Conservation (phyloP, 2,329 filamentous ascomycete genomes). For the Aureobasidium sp. region DNA sequence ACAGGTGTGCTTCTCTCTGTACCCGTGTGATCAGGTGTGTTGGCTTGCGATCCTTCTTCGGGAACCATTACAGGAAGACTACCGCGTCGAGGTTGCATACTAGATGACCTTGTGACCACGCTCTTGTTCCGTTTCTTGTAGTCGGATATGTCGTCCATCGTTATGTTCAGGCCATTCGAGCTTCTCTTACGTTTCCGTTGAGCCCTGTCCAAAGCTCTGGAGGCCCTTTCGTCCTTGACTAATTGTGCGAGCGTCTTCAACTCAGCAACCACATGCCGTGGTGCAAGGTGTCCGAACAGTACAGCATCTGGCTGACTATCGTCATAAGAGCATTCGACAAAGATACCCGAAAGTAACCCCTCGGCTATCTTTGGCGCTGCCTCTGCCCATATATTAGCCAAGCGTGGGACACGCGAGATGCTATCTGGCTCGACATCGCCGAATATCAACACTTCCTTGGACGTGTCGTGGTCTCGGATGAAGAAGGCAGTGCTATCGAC, state of each 20-base stretch:
- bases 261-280: conserved; percentile 73
- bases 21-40: background rate
- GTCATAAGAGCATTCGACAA: conserved; percentile 94
- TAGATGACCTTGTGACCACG: conserved; percentile 15
- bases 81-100: conserved; percentile 15
- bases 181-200: conserved; percentile 58
- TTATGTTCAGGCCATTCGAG: conserved; percentile 20
- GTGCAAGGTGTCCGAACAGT: conserved; percentile 83
- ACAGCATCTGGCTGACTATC: conserved; percentile 67
- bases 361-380: conserved; percentile 75
- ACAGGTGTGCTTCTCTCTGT: conserved; percentile 2
- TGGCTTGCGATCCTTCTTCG: background rate
- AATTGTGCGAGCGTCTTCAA: conserved; percentile 61
- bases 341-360: conserved; percentile 67
- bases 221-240: conserved; percentile 46
- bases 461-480: conserved; percentile 53
- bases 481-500: conserved; percentile 92
- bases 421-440: conserved; percentile 93
- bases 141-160: conserved; percentile 17
- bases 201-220: conserved; percentile 29
- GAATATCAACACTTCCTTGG: conserved; percentile 80
- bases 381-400: conserved; percentile 74
- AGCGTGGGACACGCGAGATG: conserved; percentile 72
- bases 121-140: conserved; percentile 27
- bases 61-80: conserved; percentile 16